Evolutionary conservation across 352 stramenopile genomes (phyloP).

Genomic region (Globisporangium polare): DNA sequence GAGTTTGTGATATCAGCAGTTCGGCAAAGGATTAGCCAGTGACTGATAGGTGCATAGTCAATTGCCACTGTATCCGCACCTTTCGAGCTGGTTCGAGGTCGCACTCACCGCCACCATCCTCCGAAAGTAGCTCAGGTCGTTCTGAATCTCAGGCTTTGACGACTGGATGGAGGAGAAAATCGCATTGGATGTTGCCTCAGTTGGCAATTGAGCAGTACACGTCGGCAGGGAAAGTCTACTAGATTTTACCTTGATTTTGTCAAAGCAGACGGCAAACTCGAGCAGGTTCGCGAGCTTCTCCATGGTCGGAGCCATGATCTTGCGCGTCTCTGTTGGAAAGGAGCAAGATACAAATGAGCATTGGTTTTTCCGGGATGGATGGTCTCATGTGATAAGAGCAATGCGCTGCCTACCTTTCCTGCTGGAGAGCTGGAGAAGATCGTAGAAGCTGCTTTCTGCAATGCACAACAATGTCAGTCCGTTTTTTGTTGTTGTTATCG

Average conservation of each 20-base stretch:
- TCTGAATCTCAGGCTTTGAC: constrained; percentile 50
- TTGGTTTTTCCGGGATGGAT: too few relatives aligned
- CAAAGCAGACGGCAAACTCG: constrained; percentile 51
- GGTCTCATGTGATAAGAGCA: too few relatives aligned
- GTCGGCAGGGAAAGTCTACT: neutral
- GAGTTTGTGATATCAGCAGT: neutral
- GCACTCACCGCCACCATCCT: constrained; percentile 37
- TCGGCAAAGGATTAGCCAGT: neutral
- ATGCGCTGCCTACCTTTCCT: constrained; percentile 35
- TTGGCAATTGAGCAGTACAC: neutral
- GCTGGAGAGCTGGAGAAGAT: constrained; percentile 43
- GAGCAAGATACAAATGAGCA: too few relatives aligned
- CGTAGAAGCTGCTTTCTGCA: constrained; percentile 39
- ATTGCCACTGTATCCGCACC: constrained; percentile 18
- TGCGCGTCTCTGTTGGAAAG: constrained; percentile 24
- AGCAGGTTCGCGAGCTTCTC: constrained; percentile 52
- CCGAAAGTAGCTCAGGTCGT: constrained; percentile 61
- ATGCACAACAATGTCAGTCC: neutral
- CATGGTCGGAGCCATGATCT: constrained; percentile 30
- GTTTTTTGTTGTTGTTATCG: neutral
- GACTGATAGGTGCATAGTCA: neutral
- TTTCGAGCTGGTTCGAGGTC: constrained; percentile 42
- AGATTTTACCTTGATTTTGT: constrained; percentile 35
- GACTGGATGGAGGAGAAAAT: constrained; percentile 5
- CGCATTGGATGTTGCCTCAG: neutral